Conservation (phyloP, 495 filamentous ascomycete genomes). For the Podospora tetraspora region DNA sequence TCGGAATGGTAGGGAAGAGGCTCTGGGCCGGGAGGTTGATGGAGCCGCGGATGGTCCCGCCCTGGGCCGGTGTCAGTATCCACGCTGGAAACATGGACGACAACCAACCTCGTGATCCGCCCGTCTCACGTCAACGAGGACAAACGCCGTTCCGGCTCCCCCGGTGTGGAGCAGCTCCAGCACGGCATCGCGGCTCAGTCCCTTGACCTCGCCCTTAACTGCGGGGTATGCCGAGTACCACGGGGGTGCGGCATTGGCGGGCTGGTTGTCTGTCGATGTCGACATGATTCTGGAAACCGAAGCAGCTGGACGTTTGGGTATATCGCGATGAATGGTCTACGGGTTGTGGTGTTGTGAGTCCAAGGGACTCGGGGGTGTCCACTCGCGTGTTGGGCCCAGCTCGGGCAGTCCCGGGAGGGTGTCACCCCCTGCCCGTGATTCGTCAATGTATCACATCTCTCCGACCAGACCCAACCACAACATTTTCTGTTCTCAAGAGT, state of each 20-base stretch:
- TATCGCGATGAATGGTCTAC: background rate
- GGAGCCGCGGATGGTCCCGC: conserved; percentile 62
- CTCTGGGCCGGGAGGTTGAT: conserved; percentile 69
- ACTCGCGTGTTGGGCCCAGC: background rate
- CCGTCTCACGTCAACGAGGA: background rate
- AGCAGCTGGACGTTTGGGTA: background rate
- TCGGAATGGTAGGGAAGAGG: conserved; percentile 53
- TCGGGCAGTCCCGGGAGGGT: background rate
- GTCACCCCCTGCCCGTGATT: background rate
- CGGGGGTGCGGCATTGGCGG: background rate
- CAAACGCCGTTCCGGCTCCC: background rate
- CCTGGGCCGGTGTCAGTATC: conserved; percentile 36
- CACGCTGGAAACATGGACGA: background rate
- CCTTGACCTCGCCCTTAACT: background rate
- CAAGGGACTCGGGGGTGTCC: too few species aligned
- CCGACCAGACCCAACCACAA: background rate
- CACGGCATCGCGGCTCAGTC: background rate
- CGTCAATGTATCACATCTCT: background rate
- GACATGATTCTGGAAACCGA: background rate
- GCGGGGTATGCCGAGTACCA: background rate
- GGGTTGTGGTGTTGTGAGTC: background rate
- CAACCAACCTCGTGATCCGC: background rate
- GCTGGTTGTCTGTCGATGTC: background rate
- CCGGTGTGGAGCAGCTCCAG: background rate
- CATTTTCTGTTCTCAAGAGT: background rate